A percentile compares a stretch with the other conserved stretches of the same genome.
Conservation (phyloP, 2,329 filamentous ascomycete genomes). For the Microdochium nivale region DNA sequence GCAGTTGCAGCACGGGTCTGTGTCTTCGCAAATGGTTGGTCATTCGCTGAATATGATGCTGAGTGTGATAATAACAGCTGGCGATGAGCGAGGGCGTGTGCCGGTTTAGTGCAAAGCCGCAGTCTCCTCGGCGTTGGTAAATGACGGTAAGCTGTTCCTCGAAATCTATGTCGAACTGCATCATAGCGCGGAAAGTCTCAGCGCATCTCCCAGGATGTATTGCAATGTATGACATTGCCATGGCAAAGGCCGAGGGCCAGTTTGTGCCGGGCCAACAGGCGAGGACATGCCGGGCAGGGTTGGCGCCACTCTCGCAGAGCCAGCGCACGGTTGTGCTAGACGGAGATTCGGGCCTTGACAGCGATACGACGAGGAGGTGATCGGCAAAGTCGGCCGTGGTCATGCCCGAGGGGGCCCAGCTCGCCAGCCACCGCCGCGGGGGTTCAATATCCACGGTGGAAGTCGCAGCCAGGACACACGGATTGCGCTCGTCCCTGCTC, state of each 20-base stretch:
- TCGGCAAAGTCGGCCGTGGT: background rate
- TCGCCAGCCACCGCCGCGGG: background rate
- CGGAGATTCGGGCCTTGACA: background rate
- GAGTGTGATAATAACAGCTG: background rate
- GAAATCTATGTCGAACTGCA: background rate
- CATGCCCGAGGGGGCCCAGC: background rate
- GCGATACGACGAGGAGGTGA: background rate
- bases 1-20: background rate
- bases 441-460: background rate
- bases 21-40: no score
- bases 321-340: background rate
- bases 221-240: background rate
- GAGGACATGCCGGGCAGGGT: background rate
- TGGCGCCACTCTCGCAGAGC: background rate
- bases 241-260: background rate
- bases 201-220: background rate
- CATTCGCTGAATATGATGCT: no score
- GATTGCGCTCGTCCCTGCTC: background rate
- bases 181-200: background rate
- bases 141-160: background rate
- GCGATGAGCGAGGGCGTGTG: background rate
- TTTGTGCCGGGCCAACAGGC: background rate
- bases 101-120: background rate
- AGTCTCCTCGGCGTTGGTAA: background rate
- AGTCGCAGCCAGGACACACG: background rate